A percentile compares a stretch with the other conserved stretches of the same genome.
These are phyloP conservation scores for Artomyces pyxidatus DNA, from an alignment of 768 basidiomycete species.

Conservation along the genomic window DNA sequence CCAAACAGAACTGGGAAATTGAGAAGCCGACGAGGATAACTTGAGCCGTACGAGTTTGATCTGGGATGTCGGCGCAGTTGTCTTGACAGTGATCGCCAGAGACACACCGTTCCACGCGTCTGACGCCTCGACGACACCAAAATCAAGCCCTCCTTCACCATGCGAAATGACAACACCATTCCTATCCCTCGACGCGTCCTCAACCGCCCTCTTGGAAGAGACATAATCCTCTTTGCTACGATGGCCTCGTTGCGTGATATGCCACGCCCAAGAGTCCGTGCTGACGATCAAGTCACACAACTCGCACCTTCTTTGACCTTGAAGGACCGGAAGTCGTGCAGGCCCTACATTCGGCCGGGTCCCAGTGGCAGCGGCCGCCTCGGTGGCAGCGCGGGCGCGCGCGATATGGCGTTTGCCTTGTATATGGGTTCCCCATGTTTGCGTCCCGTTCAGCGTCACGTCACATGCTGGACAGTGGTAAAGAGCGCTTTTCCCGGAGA, in stretches of 20 bases:
- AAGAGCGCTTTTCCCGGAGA: background rate
- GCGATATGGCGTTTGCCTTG: background rate
- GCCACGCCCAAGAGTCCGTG: background rate
- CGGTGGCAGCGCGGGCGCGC: too few species aligned
- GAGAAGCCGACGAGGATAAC: background rate
- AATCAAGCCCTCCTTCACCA: conserved; percentile 33
- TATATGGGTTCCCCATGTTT: background rate
- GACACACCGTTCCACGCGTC: conserved; percentile 19
- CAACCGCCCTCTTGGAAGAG: background rate
- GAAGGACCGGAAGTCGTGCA: background rate
- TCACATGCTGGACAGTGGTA: background rate
- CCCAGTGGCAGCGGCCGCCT: too few species aligned
- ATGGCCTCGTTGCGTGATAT: background rate
- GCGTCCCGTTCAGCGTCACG: background rate
- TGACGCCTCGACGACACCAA: conserved; percentile 38
- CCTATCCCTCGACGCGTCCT: background rate
- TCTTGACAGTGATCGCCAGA: conserved; percentile 10
- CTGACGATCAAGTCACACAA: background rate
- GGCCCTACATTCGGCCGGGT: background rate
- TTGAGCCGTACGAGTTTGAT: conserved; percentile 6
- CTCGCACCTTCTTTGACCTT: background rate
- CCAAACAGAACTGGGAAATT: too few species aligned
- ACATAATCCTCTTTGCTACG: background rate
- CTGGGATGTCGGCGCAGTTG: conserved; percentile 5
- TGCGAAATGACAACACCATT: background rate